Conservation (phyloP, 1,284 basidiomycete species). For the Ganoderma multipileum region DNA sequence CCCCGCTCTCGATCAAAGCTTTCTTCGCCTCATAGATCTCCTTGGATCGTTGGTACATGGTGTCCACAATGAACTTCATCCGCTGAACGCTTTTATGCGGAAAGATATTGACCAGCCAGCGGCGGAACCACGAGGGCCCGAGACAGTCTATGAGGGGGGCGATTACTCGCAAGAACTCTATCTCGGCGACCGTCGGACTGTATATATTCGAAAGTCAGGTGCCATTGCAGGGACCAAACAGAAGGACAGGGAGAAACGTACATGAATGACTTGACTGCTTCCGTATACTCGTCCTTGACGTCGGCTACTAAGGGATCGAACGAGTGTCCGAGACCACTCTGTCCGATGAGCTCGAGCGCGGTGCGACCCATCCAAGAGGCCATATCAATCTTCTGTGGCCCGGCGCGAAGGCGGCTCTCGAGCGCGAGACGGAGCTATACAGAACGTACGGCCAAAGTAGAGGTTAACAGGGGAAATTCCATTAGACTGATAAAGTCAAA, state of each 20-base stretch:
- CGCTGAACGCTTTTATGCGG: slow-evolving; percentile 37
- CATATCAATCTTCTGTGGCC: slow-evolving; percentile 33
- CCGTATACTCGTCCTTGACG: slow-evolving; percentile 29
- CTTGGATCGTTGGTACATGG: slow-evolving; percentile 43
- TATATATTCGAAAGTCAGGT: background rate
- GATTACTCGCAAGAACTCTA: background rate
- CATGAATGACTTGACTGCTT: slow-evolving; percentile 34
- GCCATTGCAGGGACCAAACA: background rate
- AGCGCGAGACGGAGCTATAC: background rate
- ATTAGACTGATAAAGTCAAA: background rate
- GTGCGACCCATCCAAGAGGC: slow-evolving; percentile 37
- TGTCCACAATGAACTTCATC: slow-evolving; percentile 45
- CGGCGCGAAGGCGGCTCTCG: slow-evolving; percentile 2
- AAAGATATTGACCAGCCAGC: background rate
- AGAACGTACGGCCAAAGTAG: no score
- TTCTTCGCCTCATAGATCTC: slow-evolving; percentile 49
- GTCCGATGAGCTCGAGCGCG: slow-evolving; percentile 40
- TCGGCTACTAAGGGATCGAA: slow-evolving; percentile 36
- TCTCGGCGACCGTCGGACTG: background rate
- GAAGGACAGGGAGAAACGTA: slow-evolving; percentile 10
- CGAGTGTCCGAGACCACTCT: slow-evolving; percentile 38
- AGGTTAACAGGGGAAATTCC: no score
- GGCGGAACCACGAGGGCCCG: slow-evolving; percentile 7
- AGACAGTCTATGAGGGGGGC: background rate
- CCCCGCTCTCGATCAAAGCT: slow-evolving; percentile 29